These are phyloP conservation scores for Trichoderma oligosporum DNA, from an alignment of 2,329 filamentous ascomycete genomes.

Conservation along the genomic window DNA sequence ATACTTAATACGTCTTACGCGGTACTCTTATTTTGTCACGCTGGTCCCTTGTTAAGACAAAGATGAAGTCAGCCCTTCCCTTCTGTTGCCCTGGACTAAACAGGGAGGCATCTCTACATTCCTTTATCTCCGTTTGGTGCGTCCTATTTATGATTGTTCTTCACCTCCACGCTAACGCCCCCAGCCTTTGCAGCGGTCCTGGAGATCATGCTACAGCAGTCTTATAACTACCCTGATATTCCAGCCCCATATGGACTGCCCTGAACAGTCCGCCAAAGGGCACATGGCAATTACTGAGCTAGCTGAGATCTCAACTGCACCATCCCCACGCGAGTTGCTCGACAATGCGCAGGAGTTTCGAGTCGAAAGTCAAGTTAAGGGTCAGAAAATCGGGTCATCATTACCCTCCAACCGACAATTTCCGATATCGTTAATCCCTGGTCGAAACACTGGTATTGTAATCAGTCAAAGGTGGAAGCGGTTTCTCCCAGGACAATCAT, in stretches of 20 bases:
- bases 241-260: not conserved
- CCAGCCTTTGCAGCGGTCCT: not conserved
- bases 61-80: constrained; percentile 6
- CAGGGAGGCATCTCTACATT: not conserved
- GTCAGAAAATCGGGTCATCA: not conserved
- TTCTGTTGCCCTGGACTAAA: not conserved
- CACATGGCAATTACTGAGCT: not conserved
- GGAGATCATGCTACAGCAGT: not conserved
- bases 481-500: not conserved
- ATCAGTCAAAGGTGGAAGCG: constrained; percentile 6
- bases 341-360: not conserved
- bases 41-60: not conserved
- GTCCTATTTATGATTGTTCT: not conserved
- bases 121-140: not conserved
- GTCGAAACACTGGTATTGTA: not conserved
- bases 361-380: not conserved
- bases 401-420: not conserved
- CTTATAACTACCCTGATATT: not conserved
- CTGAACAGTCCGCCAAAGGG: not conserved
- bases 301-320: not conserved
- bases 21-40: not conserved
- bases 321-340: not conserved
- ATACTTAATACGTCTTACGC: no score
- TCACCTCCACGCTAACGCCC: not conserved
- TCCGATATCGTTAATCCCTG: not conserved